These are phyloP conservation scores for Limnomonas spitsbergensis DNA, from an alignment of 139 green algal species.

Conservation along the genomic window DNA sequence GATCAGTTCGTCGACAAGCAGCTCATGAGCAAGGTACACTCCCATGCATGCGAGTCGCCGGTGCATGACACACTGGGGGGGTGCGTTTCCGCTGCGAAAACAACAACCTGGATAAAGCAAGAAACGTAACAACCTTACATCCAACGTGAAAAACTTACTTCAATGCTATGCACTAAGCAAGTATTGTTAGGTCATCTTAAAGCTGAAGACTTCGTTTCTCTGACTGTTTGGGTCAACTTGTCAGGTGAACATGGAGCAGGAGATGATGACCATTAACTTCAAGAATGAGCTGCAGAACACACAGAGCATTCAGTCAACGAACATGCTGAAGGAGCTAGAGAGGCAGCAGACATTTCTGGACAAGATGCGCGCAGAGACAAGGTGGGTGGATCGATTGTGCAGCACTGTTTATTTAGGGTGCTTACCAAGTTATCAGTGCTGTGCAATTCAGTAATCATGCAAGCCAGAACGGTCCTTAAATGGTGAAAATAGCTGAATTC, in stretches of 20 bases:
- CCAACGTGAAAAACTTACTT: neutral
- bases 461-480: too few species aligned
- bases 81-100: neutral
- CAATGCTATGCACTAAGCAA: too few species aligned
- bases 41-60: neutral
- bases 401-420: too few species aligned
- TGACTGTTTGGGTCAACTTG: too few species aligned
- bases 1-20: conserved; percentile 64
- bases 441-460: too few species aligned
- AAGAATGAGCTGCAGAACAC: conserved; percentile 74
- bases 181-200: too few species aligned
- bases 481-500: too few species aligned
- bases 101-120: neutral
- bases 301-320: conserved; percentile 59
- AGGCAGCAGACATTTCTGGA: conserved; percentile 81
- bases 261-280: conserved; percentile 63
- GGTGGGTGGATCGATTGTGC: conserved; percentile 34
- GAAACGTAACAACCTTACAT: neutral
- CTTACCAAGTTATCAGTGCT: too few species aligned
- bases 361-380: conserved; percentile 83
- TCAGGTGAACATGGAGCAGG: conserved; percentile 64
- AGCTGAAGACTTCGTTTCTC: too few species aligned
- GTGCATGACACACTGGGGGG: neutral
- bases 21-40: conserved; percentile 70
- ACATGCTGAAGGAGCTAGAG: conserved; percentile 77